These are phyloP conservation scores for Teunomyces aglyptinius DNA, from an alignment of 805 yeast species.

Conservation along the genomic window DNA sequence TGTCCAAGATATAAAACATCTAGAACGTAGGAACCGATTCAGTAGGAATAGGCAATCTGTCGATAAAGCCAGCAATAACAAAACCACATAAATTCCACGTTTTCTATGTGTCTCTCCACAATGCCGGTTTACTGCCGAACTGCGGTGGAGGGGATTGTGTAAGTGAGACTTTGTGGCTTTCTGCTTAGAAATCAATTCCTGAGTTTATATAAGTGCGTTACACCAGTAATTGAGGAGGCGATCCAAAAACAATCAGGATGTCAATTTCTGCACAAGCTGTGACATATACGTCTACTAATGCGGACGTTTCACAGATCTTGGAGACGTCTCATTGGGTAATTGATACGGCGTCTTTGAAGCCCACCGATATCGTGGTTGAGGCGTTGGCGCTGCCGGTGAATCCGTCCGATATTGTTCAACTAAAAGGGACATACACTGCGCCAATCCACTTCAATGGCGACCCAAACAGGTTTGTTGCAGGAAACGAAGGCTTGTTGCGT, in stretches of 20 bases:
- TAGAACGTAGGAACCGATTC: background rate
- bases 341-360: conserved; percentile 17
- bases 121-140: too few species aligned
- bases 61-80: too few species aligned
- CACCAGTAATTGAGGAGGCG: too few species aligned
- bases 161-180: background rate
- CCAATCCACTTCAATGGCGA: conserved; percentile 35
- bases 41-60: too few species aligned
- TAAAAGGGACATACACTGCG: conserved; percentile 84
- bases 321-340: conserved; percentile 19
- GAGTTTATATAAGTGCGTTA: too few species aligned
- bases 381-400: conserved; percentile 82
- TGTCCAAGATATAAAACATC: background rate
- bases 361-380: conserved; percentile 55
- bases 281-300: conserved; percentile 21
- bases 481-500: conserved; percentile 22
- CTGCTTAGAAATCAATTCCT: background rate
- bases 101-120: too few species aligned
- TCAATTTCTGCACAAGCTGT: conserved; percentile 24
- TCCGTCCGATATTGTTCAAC: conserved; percentile 86
- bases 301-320: conserved; percentile 19
- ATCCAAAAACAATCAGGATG: background rate
- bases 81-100: too few species aligned
- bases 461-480: conserved; percentile 14
- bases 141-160: too few species aligned